Conservation (phyloP, 2,329 filamentous ascomycete genomes). For the Septoria petroselini region DNA sequence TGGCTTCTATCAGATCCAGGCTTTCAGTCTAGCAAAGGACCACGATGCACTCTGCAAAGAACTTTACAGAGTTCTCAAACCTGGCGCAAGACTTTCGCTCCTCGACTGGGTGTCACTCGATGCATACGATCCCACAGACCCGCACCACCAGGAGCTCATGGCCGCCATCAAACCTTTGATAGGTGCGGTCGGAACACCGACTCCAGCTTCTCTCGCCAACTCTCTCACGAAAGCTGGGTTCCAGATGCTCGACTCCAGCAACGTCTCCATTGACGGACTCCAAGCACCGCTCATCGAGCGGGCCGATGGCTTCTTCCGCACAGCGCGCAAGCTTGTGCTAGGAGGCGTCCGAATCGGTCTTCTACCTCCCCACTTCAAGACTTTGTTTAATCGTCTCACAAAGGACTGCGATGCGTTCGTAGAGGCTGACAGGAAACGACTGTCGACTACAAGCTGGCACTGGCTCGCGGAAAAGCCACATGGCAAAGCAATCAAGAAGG, state of each 20-base stretch:
- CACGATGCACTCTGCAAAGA: constrained; percentile 27
- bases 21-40: constrained; percentile 33
- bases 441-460: constrained; percentile 33
- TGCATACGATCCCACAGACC: constrained; percentile 28
- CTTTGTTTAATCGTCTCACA: constrained; percentile 31
- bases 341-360: constrained; percentile 28
- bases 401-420: constrained; percentile 32
- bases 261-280: constrained; percentile 30
- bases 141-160: constrained; percentile 29
- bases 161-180: constrained; percentile 33
- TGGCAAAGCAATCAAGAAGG: not conserved
- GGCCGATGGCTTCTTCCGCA: constrained; percentile 30
- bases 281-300: constrained; percentile 32
- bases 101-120: constrained; percentile 33
- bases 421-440: constrained; percentile 28
- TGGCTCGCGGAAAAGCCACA: constrained; percentile 33
- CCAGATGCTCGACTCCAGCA: constrained; percentile 25
- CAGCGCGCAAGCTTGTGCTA: constrained; percentile 15
- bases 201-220: constrained; percentile 25
- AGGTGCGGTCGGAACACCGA: constrained; percentile 34
- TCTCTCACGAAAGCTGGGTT: constrained; percentile 31
- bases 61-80: constrained; percentile 31
- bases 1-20: constrained; percentile 36
- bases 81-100: constrained; percentile 30
- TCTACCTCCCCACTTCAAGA: constrained; percentile 32